Percentiles rank a stretch among this genome's conserved stretches.
phyloP scores from a whole-genome alignment of 2,329 filamentous ascomycete genomes.

The Neofusicoccum kwambonambiense region DNA sequence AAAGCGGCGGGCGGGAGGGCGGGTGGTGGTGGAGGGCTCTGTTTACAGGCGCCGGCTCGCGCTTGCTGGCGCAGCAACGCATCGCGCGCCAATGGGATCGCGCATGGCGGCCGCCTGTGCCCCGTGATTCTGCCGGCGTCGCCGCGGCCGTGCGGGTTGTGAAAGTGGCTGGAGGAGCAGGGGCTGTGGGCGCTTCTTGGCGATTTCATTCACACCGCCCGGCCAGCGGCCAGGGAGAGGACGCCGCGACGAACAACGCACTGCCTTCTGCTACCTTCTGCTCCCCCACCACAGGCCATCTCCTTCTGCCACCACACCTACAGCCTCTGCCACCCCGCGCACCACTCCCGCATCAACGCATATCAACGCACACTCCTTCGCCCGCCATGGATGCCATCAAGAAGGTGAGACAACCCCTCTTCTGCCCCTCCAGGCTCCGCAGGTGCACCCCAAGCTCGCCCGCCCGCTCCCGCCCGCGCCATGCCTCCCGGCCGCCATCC shows the following conservation, averaged over 20 bases:
- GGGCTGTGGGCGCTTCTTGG: too few species aligned
- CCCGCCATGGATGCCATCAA: slow-evolving; percentile 44
- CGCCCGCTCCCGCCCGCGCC: background rate
- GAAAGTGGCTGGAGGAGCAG: background rate
- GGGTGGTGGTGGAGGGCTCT: background rate
- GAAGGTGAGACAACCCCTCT: slow-evolving; percentile 34
- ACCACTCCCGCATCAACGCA: background rate
- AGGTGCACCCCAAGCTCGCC: slow-evolving; percentile 10
- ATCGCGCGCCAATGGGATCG: background rate
- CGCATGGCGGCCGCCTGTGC: background rate
- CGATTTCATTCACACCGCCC: too few species aligned
- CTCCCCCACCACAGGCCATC: slow-evolving; percentile 11
- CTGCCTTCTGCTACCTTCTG: slow-evolving; percentile 14
- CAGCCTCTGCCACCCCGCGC: background rate
- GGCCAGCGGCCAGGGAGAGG: slow-evolving; percentile 6
- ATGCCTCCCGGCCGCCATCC: slow-evolving; percentile 23
- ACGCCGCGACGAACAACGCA: slow-evolving; percentile 11
- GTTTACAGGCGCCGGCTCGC: slow-evolving; percentile 1
- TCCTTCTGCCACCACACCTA: background rate
- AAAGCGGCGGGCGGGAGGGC: background rate
- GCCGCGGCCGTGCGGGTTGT: too few species aligned
- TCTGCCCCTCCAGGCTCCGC: slow-evolving; percentile 23
- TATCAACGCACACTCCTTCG: background rate
- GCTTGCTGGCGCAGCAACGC: slow-evolving; percentile 2
- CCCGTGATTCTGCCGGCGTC: background rate